These are phyloP conservation scores for Hyaloperonospora arabidopsidis DNA, from an alignment of 352 stramenopile species.

Conservation along the genomic window DNA sequence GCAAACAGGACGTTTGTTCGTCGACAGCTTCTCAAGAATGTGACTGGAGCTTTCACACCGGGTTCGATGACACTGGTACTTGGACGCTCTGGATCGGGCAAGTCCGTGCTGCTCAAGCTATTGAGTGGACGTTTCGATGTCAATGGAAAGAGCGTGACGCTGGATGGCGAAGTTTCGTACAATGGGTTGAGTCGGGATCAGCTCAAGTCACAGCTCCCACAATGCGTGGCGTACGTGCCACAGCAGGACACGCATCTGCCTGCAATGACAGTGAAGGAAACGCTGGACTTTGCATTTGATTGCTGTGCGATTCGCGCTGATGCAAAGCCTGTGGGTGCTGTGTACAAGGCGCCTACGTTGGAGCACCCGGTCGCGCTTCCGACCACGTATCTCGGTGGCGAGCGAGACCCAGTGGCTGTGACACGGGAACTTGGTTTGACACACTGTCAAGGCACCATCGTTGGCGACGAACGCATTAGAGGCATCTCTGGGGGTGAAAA, in stretches of 20 bases:
- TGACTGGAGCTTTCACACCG: slow-evolving; percentile 34
- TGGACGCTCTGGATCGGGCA: slow-evolving; percentile 39
- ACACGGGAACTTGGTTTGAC: slow-evolving; percentile 34
- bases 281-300: slow-evolving; percentile 88
- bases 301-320: slow-evolving; percentile 42
- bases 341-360: slow-evolving; percentile 20
- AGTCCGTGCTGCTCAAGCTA: slow-evolving; percentile 42
- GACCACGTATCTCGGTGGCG: slow-evolving; percentile 30
- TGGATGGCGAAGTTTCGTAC: slow-evolving; percentile 36
- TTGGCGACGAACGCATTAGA: slow-evolving; percentile 44
- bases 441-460: slow-evolving; percentile 45
- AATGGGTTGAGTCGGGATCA: slow-evolving; percentile 30
- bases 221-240: slow-evolving; percentile 38
- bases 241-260: slow-evolving; percentile 77
- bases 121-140: slow-evolving; percentile 30
- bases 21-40: slow-evolving; percentile 38
- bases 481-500: slow-evolving; percentile 83
- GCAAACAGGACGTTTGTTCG: slow-evolving; percentile 33
- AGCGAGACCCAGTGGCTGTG: slow-evolving; percentile 22
- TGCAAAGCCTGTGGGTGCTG: slow-evolving; percentile 10
- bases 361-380: slow-evolving; percentile 25
- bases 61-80: slow-evolving; percentile 45
- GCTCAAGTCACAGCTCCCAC: slow-evolving; percentile 27
- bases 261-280: slow-evolving; percentile 88
- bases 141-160: slow-evolving; percentile 12